Evolutionary conservation across 2,329 filamentous ascomycete genomes (phyloP), one percentile per base, ranked within the genome.

Genomic region (Aspergillus aculeatus): DNA sequence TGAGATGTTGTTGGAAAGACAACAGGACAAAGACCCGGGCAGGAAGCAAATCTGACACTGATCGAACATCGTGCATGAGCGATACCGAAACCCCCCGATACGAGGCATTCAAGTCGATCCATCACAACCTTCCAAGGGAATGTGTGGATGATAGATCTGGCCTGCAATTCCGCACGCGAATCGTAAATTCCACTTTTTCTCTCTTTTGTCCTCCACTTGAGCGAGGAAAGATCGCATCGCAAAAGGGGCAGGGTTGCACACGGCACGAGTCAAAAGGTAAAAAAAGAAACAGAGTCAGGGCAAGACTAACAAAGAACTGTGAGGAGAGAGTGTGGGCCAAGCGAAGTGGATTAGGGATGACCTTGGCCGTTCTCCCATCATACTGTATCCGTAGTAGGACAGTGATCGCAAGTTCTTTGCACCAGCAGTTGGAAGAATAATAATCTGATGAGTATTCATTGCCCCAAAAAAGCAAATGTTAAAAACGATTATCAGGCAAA

Each of bases 101-200:
- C 53, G 53, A 55, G 53, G 12, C 44, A 47, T 41, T 31, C 53
- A 29, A 48, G 53, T 55, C 53, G 41, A 55, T 55, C 53, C 26
- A 47, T 55, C 53, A 55, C 26, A 35, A 48, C 31, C 41, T 48
- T 48, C 26, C 53, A 48, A 38, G 21, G 24, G 52, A 54, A 41
- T 38, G 35, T 47, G 9, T 26, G 35, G 38, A 54, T 54, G 31
- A 54, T 47, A 29, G 23, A 24, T 23, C 19, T 53, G 24, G 9
- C 6, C 16, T n/a, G 19, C 53, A 19, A 41, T 38, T 26, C 32
- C 26, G 32, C 51, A 29, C 35, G 51, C 41, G 23, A 16, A 44
- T 32, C 19, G 52, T 47, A 24, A 11, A 29, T 9, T 29, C 26
- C 26, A 9, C 26, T 9, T 10, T 9, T 29, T 10, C 6, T 54